Evolutionary conservation across 2,329 filamentous ascomycete genomes (phyloP).

Genomic region (Plenodomus tracheiphilus): DNA sequence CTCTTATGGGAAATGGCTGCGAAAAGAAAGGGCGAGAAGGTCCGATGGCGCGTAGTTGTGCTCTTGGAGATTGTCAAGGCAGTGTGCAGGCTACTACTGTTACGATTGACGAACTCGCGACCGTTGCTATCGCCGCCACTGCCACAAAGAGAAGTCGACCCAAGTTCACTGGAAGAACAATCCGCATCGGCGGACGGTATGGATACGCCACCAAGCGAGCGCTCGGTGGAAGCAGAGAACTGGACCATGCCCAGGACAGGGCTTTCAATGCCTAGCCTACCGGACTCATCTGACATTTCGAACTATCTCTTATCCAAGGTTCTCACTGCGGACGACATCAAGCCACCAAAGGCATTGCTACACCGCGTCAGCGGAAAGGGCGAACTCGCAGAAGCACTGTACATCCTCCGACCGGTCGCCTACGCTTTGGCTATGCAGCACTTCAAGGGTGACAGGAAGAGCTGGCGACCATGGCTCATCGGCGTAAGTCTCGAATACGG

Average conservation of each 20-base stretch:
- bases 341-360: conserved; percentile 83
- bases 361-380: conserved; percentile 74
- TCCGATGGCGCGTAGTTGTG: conserved; percentile 85
- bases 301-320: conserved; percentile 87
- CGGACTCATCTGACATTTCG: conserved; percentile 79
- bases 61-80: conserved; percentile 86
- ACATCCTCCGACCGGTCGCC: conserved; percentile 84
- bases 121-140: conserved; percentile 82
- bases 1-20: conserved; percentile 97
- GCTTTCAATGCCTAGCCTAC: conserved; percentile 79
- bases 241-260: conserved; percentile 97
- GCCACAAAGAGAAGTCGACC: conserved; percentile 81
- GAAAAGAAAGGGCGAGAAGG: conserved; percentile 78
- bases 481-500: conserved; percentile 85
- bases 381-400: conserved; percentile 84
- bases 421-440: conserved; percentile 83
- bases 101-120: conserved; percentile 80
- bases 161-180: conserved; percentile 60
- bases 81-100: conserved; percentile 75
- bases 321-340: conserved; percentile 94
- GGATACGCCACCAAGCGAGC: conserved; percentile 49
- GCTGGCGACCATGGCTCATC: conserved; percentile 90
- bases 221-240: conserved; percentile 49
- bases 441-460: conserved; percentile 70
- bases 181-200: conserved; percentile 52